A percentile compares a stretch with the other conserved stretches of the same genome.
phyloP scores from a whole-genome alignment of 495 filamentous ascomycete genomes.

The Acidomyces sp. region DNA sequence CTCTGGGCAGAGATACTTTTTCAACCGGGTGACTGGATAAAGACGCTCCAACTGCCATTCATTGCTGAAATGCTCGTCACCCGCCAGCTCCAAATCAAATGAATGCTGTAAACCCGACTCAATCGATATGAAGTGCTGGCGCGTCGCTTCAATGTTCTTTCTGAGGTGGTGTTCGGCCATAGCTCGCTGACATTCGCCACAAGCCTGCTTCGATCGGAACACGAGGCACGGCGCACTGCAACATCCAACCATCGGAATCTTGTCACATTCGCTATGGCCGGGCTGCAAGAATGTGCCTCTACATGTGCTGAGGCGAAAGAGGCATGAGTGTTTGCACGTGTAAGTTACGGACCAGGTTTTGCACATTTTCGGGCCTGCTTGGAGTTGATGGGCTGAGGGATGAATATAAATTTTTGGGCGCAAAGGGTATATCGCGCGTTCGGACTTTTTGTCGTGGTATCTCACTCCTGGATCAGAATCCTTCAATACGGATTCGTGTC shows the following conservation, averaged over 20 bases:
- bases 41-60: background rate
- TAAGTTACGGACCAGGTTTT: slow-evolving; percentile 6
- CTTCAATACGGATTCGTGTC: too few relatives aligned
- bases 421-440: too few relatives aligned
- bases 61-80: background rate
- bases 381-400: background rate
- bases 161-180: background rate
- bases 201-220: background rate
- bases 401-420: too few relatives aligned
- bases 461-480: too few relatives aligned
- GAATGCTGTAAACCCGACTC: background rate
- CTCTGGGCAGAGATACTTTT: slow-evolving; percentile 3
- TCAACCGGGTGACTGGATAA: background rate
- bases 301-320: slow-evolving; percentile 7
- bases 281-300: slow-evolving; percentile 1
- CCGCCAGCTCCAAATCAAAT: background rate
- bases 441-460: too few relatives aligned
- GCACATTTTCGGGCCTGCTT: slow-evolving; percentile 12
- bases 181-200: slow-evolving; percentile 1
- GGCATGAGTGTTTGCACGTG: slow-evolving; percentile 6
- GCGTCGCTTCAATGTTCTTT: background rate
- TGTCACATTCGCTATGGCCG: background rate
- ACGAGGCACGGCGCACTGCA: background rate
- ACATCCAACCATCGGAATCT: background rate
- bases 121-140: background rate